phyloP scores from a whole-genome alignment of 208 protist species.

The Phytomonas sp. region DNA sequence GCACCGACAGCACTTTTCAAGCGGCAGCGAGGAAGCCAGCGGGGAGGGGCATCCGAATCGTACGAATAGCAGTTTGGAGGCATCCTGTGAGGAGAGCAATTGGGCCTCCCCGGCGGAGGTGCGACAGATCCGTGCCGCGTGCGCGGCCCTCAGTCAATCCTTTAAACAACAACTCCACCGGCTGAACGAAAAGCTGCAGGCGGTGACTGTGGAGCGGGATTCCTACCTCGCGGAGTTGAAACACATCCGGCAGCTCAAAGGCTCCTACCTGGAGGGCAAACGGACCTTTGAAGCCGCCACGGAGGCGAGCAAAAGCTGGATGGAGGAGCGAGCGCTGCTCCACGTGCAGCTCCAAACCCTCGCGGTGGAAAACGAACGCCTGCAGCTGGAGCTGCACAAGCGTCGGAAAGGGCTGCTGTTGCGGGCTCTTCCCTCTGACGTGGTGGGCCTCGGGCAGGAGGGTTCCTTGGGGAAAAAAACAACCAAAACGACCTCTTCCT shows the following conservation, averaged over 20 bases:
- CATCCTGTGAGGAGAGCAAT: slow-evolving; percentile 13
- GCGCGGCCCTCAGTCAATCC: slow-evolving; percentile 19
- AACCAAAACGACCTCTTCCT: too few relatives aligned
- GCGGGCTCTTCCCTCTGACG: slow-evolving; percentile 21
- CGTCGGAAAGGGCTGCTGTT: slow-evolving; percentile 17
- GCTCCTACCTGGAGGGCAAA: slow-evolving; percentile 32
- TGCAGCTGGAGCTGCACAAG: slow-evolving; percentile 25
- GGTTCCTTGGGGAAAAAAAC: too few relatives aligned
- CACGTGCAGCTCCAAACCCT: slow-evolving; percentile 49
- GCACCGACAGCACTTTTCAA: too few relatives aligned
- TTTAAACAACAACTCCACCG: slow-evolving; percentile 30
- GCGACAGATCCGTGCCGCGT: slow-evolving; percentile 41
- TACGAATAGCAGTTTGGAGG: too few relatives aligned
- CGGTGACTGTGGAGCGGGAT: slow-evolving; percentile 18
- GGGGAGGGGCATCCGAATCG: too few relatives aligned
- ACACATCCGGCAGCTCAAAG: slow-evolving; percentile 22
- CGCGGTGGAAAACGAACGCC: slow-evolving; percentile 53
- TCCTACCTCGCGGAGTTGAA: slow-evolving; percentile 20
- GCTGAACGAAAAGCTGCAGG: slow-evolving; percentile 23
- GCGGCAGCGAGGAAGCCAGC: too few relatives aligned
- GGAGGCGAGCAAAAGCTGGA: slow-evolving; percentile 27
- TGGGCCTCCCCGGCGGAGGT: slow-evolving; percentile 77
- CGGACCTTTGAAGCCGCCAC: slow-evolving; percentile 18
- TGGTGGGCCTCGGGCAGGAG: too few relatives aligned
- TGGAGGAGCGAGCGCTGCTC: slow-evolving; percentile 49